phyloP scores from a whole-genome alignment of 805 yeast species.

The Starmerella lactis-condensi region DNA sequence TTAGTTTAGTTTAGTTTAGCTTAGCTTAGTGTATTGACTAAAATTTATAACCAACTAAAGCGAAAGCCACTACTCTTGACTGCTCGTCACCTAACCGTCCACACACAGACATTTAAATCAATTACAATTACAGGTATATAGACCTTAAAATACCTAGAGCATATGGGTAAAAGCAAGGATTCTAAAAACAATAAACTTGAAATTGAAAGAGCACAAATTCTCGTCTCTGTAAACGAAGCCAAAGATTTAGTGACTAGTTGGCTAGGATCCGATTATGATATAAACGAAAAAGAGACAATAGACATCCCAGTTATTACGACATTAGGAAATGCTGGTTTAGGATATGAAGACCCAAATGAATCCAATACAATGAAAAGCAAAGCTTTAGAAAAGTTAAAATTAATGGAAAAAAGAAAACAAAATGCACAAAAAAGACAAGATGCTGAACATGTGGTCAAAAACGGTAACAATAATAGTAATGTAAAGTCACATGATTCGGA shows the following conservation, averaged over 20 bases:
- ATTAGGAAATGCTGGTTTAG: no score
- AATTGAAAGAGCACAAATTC: slow-evolving; percentile 13
- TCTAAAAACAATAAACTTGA: slow-evolving; percentile 13
- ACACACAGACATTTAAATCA: no score
- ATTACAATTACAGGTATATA: no score
- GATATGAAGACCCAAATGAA: no score
- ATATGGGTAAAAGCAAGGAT: not conserved
- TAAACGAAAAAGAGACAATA: slow-evolving; percentile 5
- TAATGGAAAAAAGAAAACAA: not conserved
- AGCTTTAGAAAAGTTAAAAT: slow-evolving; percentile 5
- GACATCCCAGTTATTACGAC: slow-evolving; percentile 1
- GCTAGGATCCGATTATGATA: slow-evolving; percentile 11
- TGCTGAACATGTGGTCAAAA: not conserved
- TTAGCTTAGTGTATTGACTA: no score
- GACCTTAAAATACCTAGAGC: no score
- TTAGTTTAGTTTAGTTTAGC: no score
- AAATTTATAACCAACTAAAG: no score
- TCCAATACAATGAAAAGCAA: not conserved
- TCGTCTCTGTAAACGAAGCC: slow-evolving; percentile 12
- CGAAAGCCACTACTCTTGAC: no score
- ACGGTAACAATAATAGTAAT: not conserved
- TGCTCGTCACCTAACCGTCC: no score
- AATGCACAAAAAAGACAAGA: slow-evolving; percentile 1
- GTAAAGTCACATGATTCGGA: slow-evolving; percentile 4
- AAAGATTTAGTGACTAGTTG: slow-evolving; percentile 11